Percentiles rank a stretch among this genome's conserved stretches.
Evolutionary conservation across 148 eudicot species (phyloP).

Genomic region (Vaccinium darrowii): DNA sequence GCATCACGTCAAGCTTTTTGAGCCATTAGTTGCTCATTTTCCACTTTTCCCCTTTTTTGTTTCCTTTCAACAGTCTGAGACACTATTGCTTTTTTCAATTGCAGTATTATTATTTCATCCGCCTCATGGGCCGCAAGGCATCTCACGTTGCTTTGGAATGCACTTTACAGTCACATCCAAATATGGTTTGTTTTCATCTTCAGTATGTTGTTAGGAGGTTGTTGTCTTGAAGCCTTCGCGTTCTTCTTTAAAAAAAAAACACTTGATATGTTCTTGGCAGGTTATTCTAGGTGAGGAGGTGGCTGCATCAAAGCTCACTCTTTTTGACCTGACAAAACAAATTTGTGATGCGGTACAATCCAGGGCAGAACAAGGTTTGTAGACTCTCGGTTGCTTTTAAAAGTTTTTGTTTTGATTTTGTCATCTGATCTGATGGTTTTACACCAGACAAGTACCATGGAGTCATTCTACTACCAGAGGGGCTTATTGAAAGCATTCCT

Average conservation of each 20-base stretch:
- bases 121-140: constrained; percentile 98
- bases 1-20: not conserved
- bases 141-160: constrained; percentile 98
- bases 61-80: not conserved
- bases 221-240: not conserved
- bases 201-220: not conserved
- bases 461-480: constrained; percentile 92
- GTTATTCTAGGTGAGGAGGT: constrained; percentile 97
- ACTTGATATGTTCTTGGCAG: constrained; percentile 32
- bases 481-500: constrained; percentile 99
- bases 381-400: not conserved
- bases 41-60: not conserved
- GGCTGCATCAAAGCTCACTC: constrained; percentile 87
- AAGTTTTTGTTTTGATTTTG: not conserved
- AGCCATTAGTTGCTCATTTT: not conserved
- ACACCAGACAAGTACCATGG: constrained; percentile 85
- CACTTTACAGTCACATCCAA: constrained; percentile 98
- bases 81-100: constrained; percentile 7
- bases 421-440: constrained; percentile 20
- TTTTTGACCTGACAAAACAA: constrained; percentile 88
- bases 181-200: constrained; percentile 58
- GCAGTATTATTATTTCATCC: constrained; percentile 91
- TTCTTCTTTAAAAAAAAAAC: not conserved
- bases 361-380: constrained; percentile 75
- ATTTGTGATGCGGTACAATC: constrained; percentile 98